Conservation (phyloP, 371 early-diverging fungal species). For the Smittium culicis region DNA sequence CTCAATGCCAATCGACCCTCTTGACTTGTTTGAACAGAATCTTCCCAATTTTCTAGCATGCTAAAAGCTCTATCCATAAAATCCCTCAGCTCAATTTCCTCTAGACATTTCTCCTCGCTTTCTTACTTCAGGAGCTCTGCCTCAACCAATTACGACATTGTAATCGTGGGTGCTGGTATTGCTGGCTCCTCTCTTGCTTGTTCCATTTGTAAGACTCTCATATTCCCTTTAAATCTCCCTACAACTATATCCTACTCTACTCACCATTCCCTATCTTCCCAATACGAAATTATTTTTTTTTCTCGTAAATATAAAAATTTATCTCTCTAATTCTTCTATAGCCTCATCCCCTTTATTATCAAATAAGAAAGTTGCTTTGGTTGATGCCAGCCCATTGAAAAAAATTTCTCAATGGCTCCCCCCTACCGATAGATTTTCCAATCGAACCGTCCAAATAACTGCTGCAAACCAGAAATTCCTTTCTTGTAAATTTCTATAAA, state of each 20-base stretch:
- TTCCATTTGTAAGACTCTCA: conserved; percentile 43
- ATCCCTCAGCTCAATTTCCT: too few species aligned
- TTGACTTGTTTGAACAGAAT: too few species aligned
- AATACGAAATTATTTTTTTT: too few species aligned
- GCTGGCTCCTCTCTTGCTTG: conserved; percentile 75
- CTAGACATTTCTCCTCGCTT: too few species aligned
- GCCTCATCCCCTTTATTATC: background rate
- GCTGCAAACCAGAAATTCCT: conserved; percentile 22
- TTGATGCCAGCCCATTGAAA: conserved; percentile 20
- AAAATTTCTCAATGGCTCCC: conserved; percentile 21
- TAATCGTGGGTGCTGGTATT: conserved; percentile 89
- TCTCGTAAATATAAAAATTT: background rate
- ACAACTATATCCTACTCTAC: too few species aligned
- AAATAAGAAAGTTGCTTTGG: conserved; percentile 19
- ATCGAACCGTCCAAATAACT: conserved; percentile 30
- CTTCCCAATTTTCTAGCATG: too few species aligned
- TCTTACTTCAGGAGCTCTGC: too few species aligned
- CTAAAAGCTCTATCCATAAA: too few species aligned
- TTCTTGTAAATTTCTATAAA: conserved; percentile 7
- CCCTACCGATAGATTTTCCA: conserved; percentile 18
- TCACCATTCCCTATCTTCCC: too few species aligned
- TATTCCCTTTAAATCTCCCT: background rate
- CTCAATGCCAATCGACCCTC: too few species aligned
- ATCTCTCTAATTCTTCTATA: background rate
- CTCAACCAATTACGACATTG: conserved; percentile 41